These are phyloP conservation scores for Rubus parviflorus DNA, from an alignment of 306 rosid genomes.

Conservation along the genomic window DNA sequence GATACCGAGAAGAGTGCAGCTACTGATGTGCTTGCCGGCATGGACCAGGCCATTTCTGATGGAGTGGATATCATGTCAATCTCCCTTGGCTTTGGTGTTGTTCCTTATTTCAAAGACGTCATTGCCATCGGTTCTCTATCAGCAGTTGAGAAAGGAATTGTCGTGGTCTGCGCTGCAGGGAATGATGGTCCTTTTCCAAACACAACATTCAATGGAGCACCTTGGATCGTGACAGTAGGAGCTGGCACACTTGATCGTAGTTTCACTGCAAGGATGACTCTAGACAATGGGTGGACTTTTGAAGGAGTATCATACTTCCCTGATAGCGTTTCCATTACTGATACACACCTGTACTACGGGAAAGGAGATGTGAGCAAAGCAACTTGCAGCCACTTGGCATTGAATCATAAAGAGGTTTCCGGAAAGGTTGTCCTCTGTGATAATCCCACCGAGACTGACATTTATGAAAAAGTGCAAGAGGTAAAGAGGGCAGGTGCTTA, in stretches of 20 bases:
- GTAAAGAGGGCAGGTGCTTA: not conserved
- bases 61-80: constrained; percentile 27
- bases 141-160: constrained; percentile 19
- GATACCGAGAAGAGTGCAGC: not conserved
- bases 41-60: constrained; percentile 26
- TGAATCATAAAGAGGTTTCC: not conserved
- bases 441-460: not conserved
- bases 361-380: not conserved
- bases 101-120: not conserved
- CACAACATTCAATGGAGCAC: constrained; percentile 13
- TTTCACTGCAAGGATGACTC: constrained; percentile 16
- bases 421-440: constrained; percentile 12
- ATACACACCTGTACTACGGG: constrained; percentile 6
- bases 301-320: constrained; percentile 7
- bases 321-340: not conserved
- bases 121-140: constrained; percentile 19
- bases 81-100: not conserved
- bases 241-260: constrained; percentile 28
- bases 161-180: constrained; percentile 21
- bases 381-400: not conserved
- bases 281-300: constrained; percentile 14
- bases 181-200: not conserved
- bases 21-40: constrained; percentile 17
- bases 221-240: constrained; percentile 30
- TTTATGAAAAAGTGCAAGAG: not conserved